These are phyloP conservation scores for Verruconis gallopava DNA, from an alignment of 2,329 filamentous ascomycete species.

Conservation along the genomic window DNA sequence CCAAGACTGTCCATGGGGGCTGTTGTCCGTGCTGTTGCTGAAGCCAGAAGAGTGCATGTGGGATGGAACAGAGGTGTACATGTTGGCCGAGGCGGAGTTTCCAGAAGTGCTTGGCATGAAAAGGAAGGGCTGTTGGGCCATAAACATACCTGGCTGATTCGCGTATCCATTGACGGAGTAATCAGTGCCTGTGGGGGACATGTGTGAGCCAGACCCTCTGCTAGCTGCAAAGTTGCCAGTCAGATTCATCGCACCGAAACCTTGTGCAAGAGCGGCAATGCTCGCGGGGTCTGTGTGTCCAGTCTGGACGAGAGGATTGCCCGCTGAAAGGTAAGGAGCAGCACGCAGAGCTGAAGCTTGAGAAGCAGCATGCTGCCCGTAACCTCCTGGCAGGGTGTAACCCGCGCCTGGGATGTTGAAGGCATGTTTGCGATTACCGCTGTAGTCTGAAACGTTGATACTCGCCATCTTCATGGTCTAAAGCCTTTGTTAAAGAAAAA, in stretches of 20 bases:
- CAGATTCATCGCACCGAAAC: conserved; percentile 28
- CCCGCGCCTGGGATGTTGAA: neutral
- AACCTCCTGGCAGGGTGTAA: conserved; percentile 5
- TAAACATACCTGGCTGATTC: conserved; percentile 13
- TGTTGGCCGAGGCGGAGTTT: conserved; percentile 14
- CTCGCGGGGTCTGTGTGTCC: conserved; percentile 11
- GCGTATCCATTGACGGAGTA: conserved; percentile 16
- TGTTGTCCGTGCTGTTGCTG: conserved; percentile 30
- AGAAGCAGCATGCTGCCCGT: conserved; percentile 5
- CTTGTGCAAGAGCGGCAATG: conserved; percentile 24
- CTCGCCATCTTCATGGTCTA: conserved; percentile 8
- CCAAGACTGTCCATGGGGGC: conserved; percentile 34
- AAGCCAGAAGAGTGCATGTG: conserved; percentile 32
- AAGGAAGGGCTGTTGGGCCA: conserved; percentile 7
- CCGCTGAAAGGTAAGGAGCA: conserved; percentile 5
- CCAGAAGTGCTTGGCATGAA: conserved; percentile 2
- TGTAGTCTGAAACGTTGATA: conserved; percentile 7
- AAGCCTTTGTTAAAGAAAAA: too few species aligned
- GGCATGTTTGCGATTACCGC: conserved; percentile 8
- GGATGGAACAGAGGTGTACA: conserved; percentile 31
- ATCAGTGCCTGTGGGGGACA: conserved; percentile 18
- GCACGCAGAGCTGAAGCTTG: conserved; percentile 10
- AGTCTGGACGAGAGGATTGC: conserved; percentile 14
- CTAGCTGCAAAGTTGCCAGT: conserved; percentile 4
- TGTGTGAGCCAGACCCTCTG: conserved; percentile 14